phyloP scores from a whole-genome alignment of 1,139 yeast species.

The Suzukiozyma palmioleophila region DNA sequence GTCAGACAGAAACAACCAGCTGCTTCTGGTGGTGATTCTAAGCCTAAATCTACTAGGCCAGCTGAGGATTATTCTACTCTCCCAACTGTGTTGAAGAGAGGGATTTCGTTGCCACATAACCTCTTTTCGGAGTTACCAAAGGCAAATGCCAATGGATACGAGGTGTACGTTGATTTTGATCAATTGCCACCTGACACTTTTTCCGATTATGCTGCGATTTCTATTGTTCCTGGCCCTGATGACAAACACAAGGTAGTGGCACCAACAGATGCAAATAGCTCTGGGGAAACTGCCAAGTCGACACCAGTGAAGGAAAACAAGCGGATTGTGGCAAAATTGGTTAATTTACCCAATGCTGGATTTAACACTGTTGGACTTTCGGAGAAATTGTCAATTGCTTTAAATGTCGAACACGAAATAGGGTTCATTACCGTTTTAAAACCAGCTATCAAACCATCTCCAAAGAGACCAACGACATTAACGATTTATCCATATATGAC shows the following conservation, averaged over 20 bases:
- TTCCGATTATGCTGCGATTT: conserved; percentile 50
- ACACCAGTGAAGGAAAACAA: conserved; percentile 31
- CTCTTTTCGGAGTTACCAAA: conserved; percentile 21
- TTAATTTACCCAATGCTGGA: conserved; percentile 35
- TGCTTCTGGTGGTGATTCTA: conserved; percentile 21
- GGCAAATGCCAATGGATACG: conserved; percentile 24
- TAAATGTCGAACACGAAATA: conserved; percentile 45
- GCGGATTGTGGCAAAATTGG: conserved; percentile 52
- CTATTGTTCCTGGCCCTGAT: conserved; percentile 54
- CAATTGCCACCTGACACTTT: conserved; percentile 26
- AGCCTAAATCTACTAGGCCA: conserved; percentile 13
- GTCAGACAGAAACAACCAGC: conserved; percentile 37
- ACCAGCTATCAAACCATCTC: conserved; percentile 38
- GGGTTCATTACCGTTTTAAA: conserved; percentile 57
- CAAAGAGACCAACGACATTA: conserved; percentile 39
- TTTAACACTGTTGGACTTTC: conserved; percentile 54
- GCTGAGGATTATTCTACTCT: conserved; percentile 23
- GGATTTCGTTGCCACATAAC: conserved; percentile 53
- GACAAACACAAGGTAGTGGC: conserved; percentile 17
- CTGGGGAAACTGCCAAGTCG: conserved; percentile 11
- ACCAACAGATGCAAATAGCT: conserved; percentile 8
- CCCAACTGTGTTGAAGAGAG: conserved; percentile 48
- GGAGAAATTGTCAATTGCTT: conserved; percentile 50
- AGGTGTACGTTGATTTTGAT: conserved; percentile 41
- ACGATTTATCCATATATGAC: conserved; percentile 56